Conservation (phyloP, 192 early-diverging fungal species). For the Coemansia umbellata region DNA sequence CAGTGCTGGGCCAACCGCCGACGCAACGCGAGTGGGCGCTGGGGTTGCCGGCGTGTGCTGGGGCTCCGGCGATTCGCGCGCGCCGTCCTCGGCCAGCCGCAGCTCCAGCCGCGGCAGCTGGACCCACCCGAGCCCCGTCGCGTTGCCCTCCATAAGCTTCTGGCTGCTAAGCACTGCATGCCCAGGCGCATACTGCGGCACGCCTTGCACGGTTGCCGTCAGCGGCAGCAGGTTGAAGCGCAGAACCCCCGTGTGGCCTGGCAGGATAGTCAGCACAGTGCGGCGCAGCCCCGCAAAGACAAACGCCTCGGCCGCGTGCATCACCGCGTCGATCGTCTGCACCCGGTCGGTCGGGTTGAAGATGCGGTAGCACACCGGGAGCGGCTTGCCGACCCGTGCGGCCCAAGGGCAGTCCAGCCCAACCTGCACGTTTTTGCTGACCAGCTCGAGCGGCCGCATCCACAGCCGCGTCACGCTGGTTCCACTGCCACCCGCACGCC, state of each 20-base stretch:
- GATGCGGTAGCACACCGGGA: constrained; percentile 23
- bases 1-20: not conserved
- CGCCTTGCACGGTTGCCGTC: not conserved
- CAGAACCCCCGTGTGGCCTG: constrained; percentile 15
- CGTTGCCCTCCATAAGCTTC: constrained; percentile 4
- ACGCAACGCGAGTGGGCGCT: constrained; percentile 27
- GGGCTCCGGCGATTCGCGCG: no score
- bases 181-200: not conserved
- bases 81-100: constrained; percentile 11
- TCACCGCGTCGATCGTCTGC: constrained; percentile 17
- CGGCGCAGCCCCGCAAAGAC: constrained; percentile 42
- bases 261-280: constrained; percentile 14
- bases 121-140: constrained; percentile 26
- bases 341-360: constrained; percentile 21
- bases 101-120: constrained; percentile 34
- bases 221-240: constrained; percentile 30
- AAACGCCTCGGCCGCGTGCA: constrained; percentile 42
- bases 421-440: constrained; percentile 16
- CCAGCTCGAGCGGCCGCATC: constrained; percentile 21
- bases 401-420: constrained; percentile 4
- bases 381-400: constrained; percentile 30
- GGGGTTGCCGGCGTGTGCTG: no score
- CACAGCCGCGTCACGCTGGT: constrained; percentile 19
- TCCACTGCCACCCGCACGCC: not conserved
- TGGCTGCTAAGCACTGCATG: not conserved